Evolutionary conservation across 768 basidiomycete species (phyloP).

Genomic region (Bullera alba): DNA sequence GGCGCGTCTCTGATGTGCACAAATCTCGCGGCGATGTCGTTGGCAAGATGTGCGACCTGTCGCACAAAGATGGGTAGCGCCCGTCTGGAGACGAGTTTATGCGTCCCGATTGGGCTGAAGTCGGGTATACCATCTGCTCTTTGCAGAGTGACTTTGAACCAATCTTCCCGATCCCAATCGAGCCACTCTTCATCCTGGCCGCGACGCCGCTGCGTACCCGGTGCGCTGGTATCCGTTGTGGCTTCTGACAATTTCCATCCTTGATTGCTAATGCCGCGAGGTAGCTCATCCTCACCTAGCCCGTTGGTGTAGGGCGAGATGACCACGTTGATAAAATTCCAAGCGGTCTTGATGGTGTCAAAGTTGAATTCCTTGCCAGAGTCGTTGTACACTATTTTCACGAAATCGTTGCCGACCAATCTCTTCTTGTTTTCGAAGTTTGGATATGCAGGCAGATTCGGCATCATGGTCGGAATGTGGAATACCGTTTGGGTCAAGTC

Average conservation of each 20-base stretch:
- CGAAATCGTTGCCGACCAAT: slow-evolving; percentile 93
- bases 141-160: slow-evolving; percentile 91
- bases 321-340: slow-evolving; percentile 96
- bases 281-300: slow-evolving; percentile 46
- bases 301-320: slow-evolving; percentile 61
- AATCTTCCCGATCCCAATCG: slow-evolving; percentile 72
- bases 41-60: slow-evolving; percentile 76
- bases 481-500: slow-evolving; percentile 91
- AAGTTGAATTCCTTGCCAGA: slow-evolving; percentile 77
- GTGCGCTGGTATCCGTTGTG: slow-evolving; percentile 1
- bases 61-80: slow-evolving; percentile 80
- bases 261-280: slow-evolving; percentile 55
- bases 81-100: slow-evolving; percentile 86
- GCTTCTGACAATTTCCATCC: slow-evolving; percentile 50
- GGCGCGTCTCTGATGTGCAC: slow-evolving; percentile 52
- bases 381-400: slow-evolving; percentile 97
- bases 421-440: slow-evolving; percentile 78
- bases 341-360: slow-evolving; percentile 84
- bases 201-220: no score
- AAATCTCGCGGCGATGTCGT: slow-evolving; percentile 85
- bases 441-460: slow-evolving; percentile 51
- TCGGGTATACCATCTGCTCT: slow-evolving; percentile 84
- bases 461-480: slow-evolving; percentile 97
- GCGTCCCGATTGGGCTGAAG: slow-evolving; percentile 83
- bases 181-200: slow-evolving; percentile 12